Conservation (phyloP, 768 basidiomycete genomes). For the Infundibulicybe gibba region DNA sequence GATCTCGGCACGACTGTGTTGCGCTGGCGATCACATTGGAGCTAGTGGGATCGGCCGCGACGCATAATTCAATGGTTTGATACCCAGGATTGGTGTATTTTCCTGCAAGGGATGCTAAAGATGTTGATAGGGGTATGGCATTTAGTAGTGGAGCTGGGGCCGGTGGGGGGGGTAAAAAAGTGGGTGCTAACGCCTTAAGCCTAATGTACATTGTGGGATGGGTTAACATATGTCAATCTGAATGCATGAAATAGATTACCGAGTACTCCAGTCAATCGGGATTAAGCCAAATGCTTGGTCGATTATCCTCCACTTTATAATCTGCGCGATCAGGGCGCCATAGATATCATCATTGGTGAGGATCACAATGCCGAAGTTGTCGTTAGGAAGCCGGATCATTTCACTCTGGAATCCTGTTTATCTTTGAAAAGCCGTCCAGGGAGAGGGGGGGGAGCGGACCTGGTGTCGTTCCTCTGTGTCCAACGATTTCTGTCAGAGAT, state of each 20-base stretch:
- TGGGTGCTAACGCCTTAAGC: not conserved
- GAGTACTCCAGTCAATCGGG: slow-evolving; percentile 5
- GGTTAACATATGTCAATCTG: too few species aligned
- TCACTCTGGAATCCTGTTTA: slow-evolving; percentile 8
- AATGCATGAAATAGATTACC: not conserved
- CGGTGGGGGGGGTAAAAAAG: not conserved
- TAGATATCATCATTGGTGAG: too few species aligned
- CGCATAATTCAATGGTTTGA: not conserved
- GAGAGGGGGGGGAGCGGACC: not conserved
- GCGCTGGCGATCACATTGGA: slow-evolving; percentile 5
- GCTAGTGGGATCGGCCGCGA: not conserved
- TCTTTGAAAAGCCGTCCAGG: not conserved
- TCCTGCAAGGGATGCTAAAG: not conserved
- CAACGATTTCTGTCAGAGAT: slow-evolving; percentile 5
- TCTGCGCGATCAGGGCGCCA: slow-evolving; percentile 4
- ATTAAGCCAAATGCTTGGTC: slow-evolving; percentile 8
- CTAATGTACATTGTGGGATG: too few species aligned
- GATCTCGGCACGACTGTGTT: not conserved
- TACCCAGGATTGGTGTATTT: too few species aligned
- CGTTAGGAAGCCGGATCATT: slow-evolving; percentile 9
- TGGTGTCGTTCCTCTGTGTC: slow-evolving; percentile 2
- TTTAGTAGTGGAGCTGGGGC: slow-evolving; percentile 1
- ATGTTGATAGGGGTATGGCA: not conserved
- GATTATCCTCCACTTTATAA: slow-evolving; percentile 9
- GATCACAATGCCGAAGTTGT: slow-evolving; percentile 10